Percentiles rank a stretch among this genome's conserved stretches.
Conservation (phyloP, 371 early-diverging fungal species). For the Mucor irregularis region DNA sequence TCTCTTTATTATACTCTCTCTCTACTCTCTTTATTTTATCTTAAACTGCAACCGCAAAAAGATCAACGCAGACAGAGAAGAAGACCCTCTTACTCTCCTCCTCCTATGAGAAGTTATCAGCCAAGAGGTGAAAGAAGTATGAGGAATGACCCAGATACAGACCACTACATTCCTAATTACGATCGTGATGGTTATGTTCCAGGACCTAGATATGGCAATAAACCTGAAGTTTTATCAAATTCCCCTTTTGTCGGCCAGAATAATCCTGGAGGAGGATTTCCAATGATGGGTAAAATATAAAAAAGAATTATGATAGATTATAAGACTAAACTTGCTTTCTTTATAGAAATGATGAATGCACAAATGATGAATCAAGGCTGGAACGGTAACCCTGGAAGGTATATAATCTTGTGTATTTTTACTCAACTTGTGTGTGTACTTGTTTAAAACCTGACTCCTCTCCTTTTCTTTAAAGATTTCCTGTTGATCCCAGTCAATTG, state of each 20-base stretch:
- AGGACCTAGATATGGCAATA: constrained; percentile 57
- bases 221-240: constrained; percentile 28
- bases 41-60: too few relatives aligned
- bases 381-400: constrained; percentile 13
- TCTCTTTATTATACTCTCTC: neutral
- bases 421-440: too few relatives aligned
- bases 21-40: too few relatives aligned
- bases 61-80: constrained; percentile 34
- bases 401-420: neutral
- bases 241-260: constrained; percentile 5
- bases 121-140: constrained; percentile 11
- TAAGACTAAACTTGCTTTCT: neutral
- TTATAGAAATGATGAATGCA: constrained; percentile 32
- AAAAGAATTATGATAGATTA: neutral
- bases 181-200: constrained; percentile 78
- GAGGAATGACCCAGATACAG: constrained; percentile 35
- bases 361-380: constrained; percentile 24
- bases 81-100: constrained; percentile 56
- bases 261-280: constrained; percentile 17
- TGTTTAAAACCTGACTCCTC: too few relatives aligned
- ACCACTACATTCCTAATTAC: constrained; percentile 85
- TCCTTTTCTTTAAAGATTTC: constrained; percentile 5
- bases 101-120: constrained; percentile 21
- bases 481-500: constrained; percentile 71
- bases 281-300: constrained; percentile 32